phyloP scores from a whole-genome alignment of 2,329 filamentous ascomycete genomes.

The Botrytis fabae region DNA sequence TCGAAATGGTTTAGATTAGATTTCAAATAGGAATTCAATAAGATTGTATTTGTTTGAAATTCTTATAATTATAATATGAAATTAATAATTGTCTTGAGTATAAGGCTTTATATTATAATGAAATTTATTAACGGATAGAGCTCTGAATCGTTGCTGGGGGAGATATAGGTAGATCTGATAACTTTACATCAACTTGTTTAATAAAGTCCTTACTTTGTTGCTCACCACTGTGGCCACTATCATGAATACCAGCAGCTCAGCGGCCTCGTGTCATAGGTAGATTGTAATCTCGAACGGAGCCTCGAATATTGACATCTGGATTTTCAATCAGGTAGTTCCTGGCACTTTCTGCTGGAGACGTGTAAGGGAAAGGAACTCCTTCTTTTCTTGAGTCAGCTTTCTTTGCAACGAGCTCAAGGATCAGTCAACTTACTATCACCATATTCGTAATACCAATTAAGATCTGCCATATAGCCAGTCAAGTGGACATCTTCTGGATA shows the following conservation, averaged over 20 bases:
- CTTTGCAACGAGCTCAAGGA: background rate
- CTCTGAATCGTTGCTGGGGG: background rate
- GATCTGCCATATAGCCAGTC: background rate
- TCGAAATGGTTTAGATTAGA: too few relatives aligned
- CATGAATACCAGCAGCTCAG: background rate
- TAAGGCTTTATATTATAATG: too few relatives aligned
- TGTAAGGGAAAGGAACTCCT: background rate
- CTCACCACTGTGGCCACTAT: background rate
- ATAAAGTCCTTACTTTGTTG: background rate
- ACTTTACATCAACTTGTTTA: background rate
- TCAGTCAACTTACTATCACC: background rate
- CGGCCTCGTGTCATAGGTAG: background rate
- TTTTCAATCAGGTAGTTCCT: background rate
- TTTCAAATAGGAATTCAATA: too few relatives aligned
- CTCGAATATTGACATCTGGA: background rate
- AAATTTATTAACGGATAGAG: too few relatives aligned
- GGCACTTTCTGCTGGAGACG: background rate
- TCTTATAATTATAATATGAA: too few relatives aligned
- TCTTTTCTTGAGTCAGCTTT: background rate
- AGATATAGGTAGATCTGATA: background rate
- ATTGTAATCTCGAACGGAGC: background rate
- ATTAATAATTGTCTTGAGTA: too few relatives aligned
- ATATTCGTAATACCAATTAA: background rate
- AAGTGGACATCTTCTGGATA: background rate
- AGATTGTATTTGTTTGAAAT: too few relatives aligned